Evolutionary conservation across 2,329 filamentous ascomycete genomes (phyloP), one percentile per base, ranked within the genome.

Genomic region (Claviceps spartinae): DNA sequence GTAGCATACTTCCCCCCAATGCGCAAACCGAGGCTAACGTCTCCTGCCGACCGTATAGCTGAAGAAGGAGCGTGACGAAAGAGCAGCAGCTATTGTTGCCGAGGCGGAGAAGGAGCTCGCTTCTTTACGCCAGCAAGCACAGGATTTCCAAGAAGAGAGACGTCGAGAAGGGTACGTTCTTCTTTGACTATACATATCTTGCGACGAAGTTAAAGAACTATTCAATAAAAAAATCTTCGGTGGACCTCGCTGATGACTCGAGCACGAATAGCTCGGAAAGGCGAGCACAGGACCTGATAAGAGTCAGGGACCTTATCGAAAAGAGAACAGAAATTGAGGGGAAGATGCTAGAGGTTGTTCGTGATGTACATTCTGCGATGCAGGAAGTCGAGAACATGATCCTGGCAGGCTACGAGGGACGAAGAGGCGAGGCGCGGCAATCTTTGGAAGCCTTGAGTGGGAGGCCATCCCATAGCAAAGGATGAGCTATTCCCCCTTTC

Each of bases 371-470:
- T 34, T 43, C 38, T n/a, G 50, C 18, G 7, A 56, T 60, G 24
- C 34, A 50, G 5, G 55, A 60, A 20, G 47, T 65, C 1, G 66
- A 67, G 43, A 57, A 50, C 0, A 62, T 63, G 58, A 63, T 68
- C 56, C 51, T 61, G 53, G 57, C 51, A 5, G 65, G 61, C 0
- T 66, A 63, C 45, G 48, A 50, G 6, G 62, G 61, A 0, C 58
- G 66, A 26, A 58, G 62, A 37, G 48, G 52, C 11, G 62, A 66
- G 18, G 52, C 61, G 2, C 58, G 51, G 22, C 36, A 52, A 16
- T 37, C 51, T 6, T 36, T 55, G 30, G 49, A 54, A 30, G 51
- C 45, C n/a, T 44, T 53, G 45, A 18, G 22, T n/a, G 51, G 20
- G 2, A 46, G 37, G 26, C 11, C 48, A 24, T 20, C n/a, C 11